Evolutionary conservation across 345 rosid species (phyloP).

Genomic region (Populus tremula): DNA sequence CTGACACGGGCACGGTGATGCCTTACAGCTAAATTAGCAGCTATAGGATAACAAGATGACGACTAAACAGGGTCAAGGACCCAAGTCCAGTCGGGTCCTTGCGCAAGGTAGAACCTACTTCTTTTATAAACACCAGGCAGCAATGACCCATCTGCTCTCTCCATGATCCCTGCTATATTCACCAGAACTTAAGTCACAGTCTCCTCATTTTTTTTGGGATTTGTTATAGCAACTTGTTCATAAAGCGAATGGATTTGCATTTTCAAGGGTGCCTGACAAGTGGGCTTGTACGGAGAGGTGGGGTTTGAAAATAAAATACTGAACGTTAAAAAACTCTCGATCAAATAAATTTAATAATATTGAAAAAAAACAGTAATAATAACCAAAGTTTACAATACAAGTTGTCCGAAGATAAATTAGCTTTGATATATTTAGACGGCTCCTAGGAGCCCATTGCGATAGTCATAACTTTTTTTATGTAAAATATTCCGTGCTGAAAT

Average conservation of each 20-base stretch:
- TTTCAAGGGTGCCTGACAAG: background rate
- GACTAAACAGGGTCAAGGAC: conserved; percentile 26
- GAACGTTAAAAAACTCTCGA: too few species aligned
- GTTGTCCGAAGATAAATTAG: too few species aligned
- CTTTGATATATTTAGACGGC: too few species aligned
- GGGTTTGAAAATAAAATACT: background rate
- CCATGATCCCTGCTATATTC: conserved; percentile 33
- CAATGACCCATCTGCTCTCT: conserved; percentile 29
- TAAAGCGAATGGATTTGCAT: background rate
- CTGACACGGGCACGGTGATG: conserved; percentile 27
- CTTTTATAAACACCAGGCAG: conserved; percentile 24
- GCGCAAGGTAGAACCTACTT: conserved; percentile 27
- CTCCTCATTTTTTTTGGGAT: conserved; percentile 7
- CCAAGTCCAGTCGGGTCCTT: conserved; percentile 30
- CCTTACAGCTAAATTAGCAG: conserved; percentile 15
- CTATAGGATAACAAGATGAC: conserved; percentile 7
- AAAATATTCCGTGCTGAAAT: too few species aligned
- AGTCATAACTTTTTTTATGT: too few species aligned
- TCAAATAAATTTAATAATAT: too few species aligned
- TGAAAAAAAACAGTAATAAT: too few species aligned
- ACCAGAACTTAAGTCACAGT: conserved; percentile 17
- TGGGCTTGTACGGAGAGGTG: background rate
- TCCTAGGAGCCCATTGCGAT: too few species aligned
- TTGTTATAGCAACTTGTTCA: too few species aligned
- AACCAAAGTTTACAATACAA: rapidly evolving